Conservation (phyloP, 345 rosid genomes). For the Camelina hispida region DNA sequence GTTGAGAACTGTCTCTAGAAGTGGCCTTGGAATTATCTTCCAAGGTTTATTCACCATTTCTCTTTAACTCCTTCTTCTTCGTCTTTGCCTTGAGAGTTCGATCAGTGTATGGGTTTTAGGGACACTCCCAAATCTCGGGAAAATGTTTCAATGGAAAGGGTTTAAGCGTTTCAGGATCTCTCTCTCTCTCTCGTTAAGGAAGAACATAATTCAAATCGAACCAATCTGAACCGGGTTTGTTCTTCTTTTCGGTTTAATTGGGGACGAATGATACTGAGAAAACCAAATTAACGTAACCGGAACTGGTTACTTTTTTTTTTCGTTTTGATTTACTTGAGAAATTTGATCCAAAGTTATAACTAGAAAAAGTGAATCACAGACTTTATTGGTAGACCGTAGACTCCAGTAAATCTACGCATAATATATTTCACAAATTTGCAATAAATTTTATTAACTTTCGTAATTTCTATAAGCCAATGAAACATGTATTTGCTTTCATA, state of each 20-base stretch:
- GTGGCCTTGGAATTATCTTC: conserved; percentile 84
- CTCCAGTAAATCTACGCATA: not conserved
- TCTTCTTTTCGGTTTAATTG: not conserved
- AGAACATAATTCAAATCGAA: conserved; percentile 18
- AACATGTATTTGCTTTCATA: conserved; percentile 1
- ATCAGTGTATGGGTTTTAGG: conserved; percentile 35
- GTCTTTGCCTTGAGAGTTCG: conserved; percentile 15
- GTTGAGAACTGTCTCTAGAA: conserved; percentile 83
- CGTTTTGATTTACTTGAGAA: not conserved
- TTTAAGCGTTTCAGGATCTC: conserved; percentile 37
- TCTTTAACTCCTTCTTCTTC: not conserved
- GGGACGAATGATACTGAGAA: not conserved
- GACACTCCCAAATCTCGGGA: conserved; percentile 44
- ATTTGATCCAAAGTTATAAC: not conserved
- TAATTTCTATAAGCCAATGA: not conserved
- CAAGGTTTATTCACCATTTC: conserved; percentile 84
- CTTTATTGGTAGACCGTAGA: not conserved
- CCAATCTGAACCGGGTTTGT: conserved; percentile 19
- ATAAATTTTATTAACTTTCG: not conserved
- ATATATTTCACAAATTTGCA: not conserved
- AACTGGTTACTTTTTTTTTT: too few species aligned
- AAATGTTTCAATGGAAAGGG: conserved; percentile 35
- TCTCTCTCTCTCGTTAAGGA: conserved; percentile 1
- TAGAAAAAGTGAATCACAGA: not conserved
- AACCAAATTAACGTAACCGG: conserved; percentile 6